Evolutionary conservation across 495 filamentous ascomycete genomes (phyloP).

Genomic region (Daldinia grandis): DNA sequence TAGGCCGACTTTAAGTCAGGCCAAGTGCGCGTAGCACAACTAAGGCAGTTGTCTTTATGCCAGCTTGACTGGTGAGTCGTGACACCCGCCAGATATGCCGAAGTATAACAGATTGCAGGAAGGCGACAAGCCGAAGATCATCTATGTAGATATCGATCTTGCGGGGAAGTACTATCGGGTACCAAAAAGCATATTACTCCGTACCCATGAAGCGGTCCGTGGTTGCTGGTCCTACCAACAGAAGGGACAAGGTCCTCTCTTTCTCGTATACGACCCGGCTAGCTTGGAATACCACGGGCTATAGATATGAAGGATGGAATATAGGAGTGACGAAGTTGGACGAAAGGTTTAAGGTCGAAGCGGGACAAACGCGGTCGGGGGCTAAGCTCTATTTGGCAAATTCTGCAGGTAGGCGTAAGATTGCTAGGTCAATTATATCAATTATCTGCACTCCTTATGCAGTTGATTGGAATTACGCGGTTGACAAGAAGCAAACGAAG

Average conservation of each 20-base stretch:
- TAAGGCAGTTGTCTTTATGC: constrained; percentile 10
- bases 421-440: constrained; percentile 2
- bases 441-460: neutral
- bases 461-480: neutral
- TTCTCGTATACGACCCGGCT: constrained; percentile 1
- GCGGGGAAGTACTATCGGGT: neutral
- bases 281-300: neutral
- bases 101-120: neutral
- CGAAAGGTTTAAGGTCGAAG: neutral
- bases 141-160: constrained; percentile 3
- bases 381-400: constrained; percentile 5
- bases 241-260: neutral
- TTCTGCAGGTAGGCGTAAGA: constrained; percentile 22
- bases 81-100: constrained; percentile 6
- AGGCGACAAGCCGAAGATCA: neutral
- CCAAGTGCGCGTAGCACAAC: constrained; percentile 21
- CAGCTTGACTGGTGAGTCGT: constrained; percentile 15
- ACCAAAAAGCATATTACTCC: constrained; percentile 13
- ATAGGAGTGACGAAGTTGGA: neutral
- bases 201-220: constrained; percentile 2
- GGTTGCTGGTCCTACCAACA: neutral
- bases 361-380: constrained; percentile 14
- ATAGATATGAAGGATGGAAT: neutral
- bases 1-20: constrained; percentile 4
- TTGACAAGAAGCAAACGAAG: neutral